Evolutionary conservation across 805 yeast species (phyloP).

Genomic region (Lipomyces starkeyi): DNA sequence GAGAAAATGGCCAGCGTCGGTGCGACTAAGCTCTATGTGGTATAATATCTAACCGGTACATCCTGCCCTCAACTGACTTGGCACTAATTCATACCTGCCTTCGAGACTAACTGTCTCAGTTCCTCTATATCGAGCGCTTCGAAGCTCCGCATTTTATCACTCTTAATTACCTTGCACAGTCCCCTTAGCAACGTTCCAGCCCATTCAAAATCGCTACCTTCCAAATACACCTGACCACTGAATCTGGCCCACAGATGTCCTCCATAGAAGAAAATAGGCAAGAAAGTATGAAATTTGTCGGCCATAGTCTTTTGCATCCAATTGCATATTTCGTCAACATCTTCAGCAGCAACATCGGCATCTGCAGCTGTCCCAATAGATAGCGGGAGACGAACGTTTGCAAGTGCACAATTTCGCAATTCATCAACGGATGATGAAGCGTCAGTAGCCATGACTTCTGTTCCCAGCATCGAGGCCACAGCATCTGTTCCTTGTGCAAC

Average conservation of each 20-base stretch:
- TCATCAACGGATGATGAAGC: conserved; percentile 32
- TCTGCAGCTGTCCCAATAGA: conserved; percentile 28
- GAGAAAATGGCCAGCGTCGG: no score
- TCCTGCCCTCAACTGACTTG: no score
- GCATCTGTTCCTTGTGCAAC: conserved; percentile 53
- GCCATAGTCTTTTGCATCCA: conserved; percentile 38
- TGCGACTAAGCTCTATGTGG: no score
- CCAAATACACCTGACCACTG: conserved; percentile 66
- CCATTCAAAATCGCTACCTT: conserved; percentile 57
- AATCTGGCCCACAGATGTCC: conserved; percentile 56
- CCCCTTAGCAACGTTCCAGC: conserved; percentile 53
- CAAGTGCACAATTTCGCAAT: conserved; percentile 47
- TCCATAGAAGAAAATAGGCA: conserved; percentile 55
- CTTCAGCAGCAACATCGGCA: conserved; percentile 26
- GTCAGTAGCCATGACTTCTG: conserved; percentile 45
- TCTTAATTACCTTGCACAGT: conserved; percentile 3
- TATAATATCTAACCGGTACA: no score
- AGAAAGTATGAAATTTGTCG: conserved; percentile 52
- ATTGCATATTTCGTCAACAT: conserved; percentile 37
- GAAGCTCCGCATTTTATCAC: not conserved
- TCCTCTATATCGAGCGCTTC: no score
- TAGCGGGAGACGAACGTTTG: conserved; percentile 52
- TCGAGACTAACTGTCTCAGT: no score
- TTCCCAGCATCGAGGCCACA: conserved; percentile 52
- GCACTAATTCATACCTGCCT: no score